Evolutionary conservation across 495 filamentous ascomycete species (phyloP).

Genomic region (Schizothecium vesticola): DNA sequence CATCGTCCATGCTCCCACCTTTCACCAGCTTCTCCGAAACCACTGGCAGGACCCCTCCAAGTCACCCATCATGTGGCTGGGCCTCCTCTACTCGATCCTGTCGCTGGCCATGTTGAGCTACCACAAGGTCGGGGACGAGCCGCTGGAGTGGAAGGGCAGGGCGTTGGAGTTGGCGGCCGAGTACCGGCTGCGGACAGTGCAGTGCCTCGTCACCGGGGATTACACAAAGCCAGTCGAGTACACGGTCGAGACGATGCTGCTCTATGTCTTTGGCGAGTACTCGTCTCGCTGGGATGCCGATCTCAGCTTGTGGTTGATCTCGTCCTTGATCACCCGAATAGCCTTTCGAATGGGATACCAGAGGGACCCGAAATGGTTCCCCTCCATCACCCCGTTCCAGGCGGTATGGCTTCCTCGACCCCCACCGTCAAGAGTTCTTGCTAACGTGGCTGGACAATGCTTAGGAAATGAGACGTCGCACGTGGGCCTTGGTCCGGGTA

Average conservation of each 20-base stretch:
- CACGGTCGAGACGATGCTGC: constrained; percentile 82
- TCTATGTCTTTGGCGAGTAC: constrained; percentile 80
- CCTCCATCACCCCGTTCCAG: constrained; percentile 77
- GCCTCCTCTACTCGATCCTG: constrained; percentile 80
- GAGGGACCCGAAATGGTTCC: constrained; percentile 79
- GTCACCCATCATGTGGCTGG: constrained; percentile 83
- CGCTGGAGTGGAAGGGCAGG: constrained; percentile 71
- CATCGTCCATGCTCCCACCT: constrained; percentile 81
- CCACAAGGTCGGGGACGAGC: constrained; percentile 82
- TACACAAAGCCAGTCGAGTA: constrained; percentile 81
- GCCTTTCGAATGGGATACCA: constrained; percentile 97
- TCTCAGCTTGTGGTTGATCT: constrained; percentile 72
- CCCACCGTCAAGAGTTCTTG: neutral
- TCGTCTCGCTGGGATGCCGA: constrained; percentile 75
- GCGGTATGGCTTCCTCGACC: constrained; percentile 34
- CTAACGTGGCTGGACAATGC: constrained; percentile 2
- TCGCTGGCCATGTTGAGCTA: constrained; percentile 90
- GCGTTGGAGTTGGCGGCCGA: constrained; percentile 70
- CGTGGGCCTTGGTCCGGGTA: constrained; percentile 81
- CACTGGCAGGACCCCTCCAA: constrained; percentile 83
- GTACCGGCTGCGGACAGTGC: constrained; percentile 76
- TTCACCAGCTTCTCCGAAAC: constrained; percentile 77
- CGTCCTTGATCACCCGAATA: constrained; percentile 73
- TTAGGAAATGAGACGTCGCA: constrained; percentile 78
- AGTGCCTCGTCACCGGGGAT: constrained; percentile 81